Percentiles rank a stretch among this genome's conserved stretches.
Evolutionary conservation across 2,329 filamentous ascomycete species (phyloP).

Genomic region (Triangularia setosa): DNA sequence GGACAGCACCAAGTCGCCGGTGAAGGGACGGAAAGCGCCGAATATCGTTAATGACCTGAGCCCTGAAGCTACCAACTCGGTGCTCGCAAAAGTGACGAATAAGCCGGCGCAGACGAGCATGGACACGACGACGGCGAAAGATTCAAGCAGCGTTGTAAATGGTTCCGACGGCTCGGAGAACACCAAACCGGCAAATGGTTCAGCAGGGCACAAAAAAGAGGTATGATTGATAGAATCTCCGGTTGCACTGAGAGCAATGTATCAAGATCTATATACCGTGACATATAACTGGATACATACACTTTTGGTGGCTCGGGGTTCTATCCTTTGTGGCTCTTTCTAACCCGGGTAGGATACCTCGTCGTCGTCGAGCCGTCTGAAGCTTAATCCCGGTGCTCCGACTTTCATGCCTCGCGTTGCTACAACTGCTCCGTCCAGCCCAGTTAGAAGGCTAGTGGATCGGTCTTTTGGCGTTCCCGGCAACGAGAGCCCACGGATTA

Average conservation of each 20-base stretch:
- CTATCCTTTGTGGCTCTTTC: slow-evolving; percentile 34
- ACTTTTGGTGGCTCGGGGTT: slow-evolving; percentile 33
- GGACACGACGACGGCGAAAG: slow-evolving; percentile 16
- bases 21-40: slow-evolving; percentile 20
- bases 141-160: slow-evolving; percentile 20
- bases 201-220: slow-evolving; percentile 43
- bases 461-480: slow-evolving; percentile 15
- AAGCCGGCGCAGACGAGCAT: slow-evolving; percentile 8
- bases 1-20: slow-evolving; percentile 19
- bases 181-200: slow-evolving; percentile 20
- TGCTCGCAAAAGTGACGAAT: slow-evolving; percentile 34
- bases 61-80: slow-evolving; percentile 34
- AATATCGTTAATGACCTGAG: slow-evolving; percentile 37
- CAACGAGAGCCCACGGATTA: slow-evolving; percentile 3
- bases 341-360: slow-evolving; percentile 28
- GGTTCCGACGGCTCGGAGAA: slow-evolving; percentile 29
- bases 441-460: slow-evolving; percentile 20
- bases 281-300: slow-evolving; percentile 13
- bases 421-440: slow-evolving; percentile 23
- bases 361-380: slow-evolving; percentile 33
- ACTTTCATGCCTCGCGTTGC: slow-evolving; percentile 49
- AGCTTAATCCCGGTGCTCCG: slow-evolving; percentile 54
- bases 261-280: slow-evolving; percentile 35
- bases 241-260: slow-evolving; percentile 8
- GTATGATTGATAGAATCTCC: slow-evolving; percentile 38